A percentile compares a stretch with the other conserved stretches of the same genome.
These are phyloP conservation scores for Heterobasidion parviporum DNA, from an alignment of 1,284 basidiomycete species.

Conservation along the genomic window DNA sequence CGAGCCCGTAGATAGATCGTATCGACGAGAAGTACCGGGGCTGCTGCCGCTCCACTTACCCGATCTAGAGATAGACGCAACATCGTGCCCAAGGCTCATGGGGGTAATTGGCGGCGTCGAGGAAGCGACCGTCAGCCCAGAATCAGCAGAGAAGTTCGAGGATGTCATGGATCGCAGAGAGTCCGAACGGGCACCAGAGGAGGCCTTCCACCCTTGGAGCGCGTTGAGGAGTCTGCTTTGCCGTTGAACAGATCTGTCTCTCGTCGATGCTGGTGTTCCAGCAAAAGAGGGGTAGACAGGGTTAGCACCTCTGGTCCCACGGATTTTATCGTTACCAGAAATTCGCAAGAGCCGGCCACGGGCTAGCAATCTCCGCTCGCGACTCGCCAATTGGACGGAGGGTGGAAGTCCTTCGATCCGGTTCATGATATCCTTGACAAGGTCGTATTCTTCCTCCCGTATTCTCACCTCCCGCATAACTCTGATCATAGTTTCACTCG, in stretches of 20 bases:
- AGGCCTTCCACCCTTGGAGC: conserved; percentile 30
- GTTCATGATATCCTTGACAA: conserved; percentile 53
- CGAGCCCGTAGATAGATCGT: background rate
- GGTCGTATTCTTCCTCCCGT: conserved; percentile 76
- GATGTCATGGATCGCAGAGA: conserved; percentile 39
- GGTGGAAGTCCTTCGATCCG: conserved; percentile 54
- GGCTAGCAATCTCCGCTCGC: conserved; percentile 66
- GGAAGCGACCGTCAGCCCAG: conserved; percentile 15
- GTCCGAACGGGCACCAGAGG: conserved; percentile 33
- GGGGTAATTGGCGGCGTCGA: conserved; percentile 14
- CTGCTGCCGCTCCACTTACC: background rate
- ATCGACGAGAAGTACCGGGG: background rate
- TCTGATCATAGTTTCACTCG: conserved; percentile 60
- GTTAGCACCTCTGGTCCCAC: background rate
- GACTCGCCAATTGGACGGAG: conserved; percentile 43
- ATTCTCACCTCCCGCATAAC: conserved; percentile 78
- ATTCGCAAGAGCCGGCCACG: conserved; percentile 38
- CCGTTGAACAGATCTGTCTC: conserved; percentile 3
- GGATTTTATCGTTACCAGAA: background rate
- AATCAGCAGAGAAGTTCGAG: conserved; percentile 20
- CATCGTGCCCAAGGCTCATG: background rate
- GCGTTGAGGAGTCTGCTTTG: conserved; percentile 30
- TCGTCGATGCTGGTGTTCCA: background rate
- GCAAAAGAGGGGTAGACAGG: background rate
- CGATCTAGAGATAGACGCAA: background rate